A percentile compares a stretch with the other conserved stretches of the same genome.
Evolutionary conservation across 257 asterid genomes (phyloP).

Genomic region (Vinca minor): DNA sequence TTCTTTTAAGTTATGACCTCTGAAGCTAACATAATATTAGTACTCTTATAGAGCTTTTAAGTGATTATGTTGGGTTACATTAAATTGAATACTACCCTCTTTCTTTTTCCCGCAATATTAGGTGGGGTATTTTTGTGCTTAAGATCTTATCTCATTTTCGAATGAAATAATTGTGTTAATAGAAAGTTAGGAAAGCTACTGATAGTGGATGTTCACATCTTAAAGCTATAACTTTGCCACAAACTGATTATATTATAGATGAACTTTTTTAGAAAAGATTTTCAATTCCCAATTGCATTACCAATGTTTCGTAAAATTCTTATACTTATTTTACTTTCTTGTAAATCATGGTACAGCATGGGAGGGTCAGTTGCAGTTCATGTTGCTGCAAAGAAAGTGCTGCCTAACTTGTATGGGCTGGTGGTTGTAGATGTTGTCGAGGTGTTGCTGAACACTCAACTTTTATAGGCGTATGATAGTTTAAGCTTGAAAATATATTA

Average conservation of each 20-base stretch:
- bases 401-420: constrained; percentile 73
- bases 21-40: background rate
- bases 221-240: background rate
- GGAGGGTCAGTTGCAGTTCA: constrained; percentile 93
- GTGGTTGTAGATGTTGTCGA: constrained; percentile 97
- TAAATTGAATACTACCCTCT: background rate
- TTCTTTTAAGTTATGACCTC: background rate
- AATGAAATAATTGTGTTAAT: background rate
- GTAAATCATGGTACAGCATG: constrained; percentile 43
- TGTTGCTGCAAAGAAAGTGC: constrained; percentile 73
- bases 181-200: background rate
- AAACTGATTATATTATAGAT: background rate
- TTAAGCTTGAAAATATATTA: constrained; percentile 1
- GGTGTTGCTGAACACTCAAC: constrained; percentile 31
- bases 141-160: background rate
- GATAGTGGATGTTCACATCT: background rate
- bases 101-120: no score
- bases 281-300: background rate
- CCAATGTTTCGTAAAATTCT: background rate
- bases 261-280: background rate
- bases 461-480: background rate
- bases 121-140: background rate
- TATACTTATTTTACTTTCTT: background rate
- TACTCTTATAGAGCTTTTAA: background rate
- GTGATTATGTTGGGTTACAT: background rate